Evolutionary conservation across 371 early-diverging fungal genomes (phyloP), one percentile per base, ranked within the genome.

Genomic region (Nematocida ironsii): DNA sequence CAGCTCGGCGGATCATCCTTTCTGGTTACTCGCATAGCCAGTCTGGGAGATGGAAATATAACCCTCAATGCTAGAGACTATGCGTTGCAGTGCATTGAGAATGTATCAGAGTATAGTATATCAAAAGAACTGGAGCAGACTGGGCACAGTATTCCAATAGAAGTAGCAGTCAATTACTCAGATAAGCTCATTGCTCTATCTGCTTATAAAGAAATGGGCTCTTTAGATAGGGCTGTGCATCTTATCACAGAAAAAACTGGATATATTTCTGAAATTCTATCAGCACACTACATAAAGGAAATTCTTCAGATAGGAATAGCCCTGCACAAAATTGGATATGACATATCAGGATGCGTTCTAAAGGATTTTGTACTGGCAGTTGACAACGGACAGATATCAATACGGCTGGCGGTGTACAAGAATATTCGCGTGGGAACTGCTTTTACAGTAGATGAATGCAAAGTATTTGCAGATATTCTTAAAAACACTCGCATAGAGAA

Each of bases 21-120:
- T 42, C 33, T 75, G 54, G 76, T 27, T 5, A 75, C 76, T 7
- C 11, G 76, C 18, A 75, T 75, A 44, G 69, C 76, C 45, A 66
- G 69, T 27, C 6, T 75, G 4, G 76, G 69, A 1, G 69, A 75
- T 54, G 76, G 76, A 18, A 66, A 75, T 68, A 44, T 75, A 13
- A 75, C 76, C 25, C 76, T 75, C n/a, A 75, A 75, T 75, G 76
- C 76, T 0, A 23, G 42, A 4, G 76, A 75, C 66, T 75, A 75
- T 68, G 69, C 44, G 11, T 44, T 75, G 42, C 75, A 42, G 20
- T 16, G 7, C 2, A 40, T 27, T 6, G 5, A 44, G 23, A 54
- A 58, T 57, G 40, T 48, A 16, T 72, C 58, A 60, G 68, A 66
- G 56, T 45, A 56, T 55, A 13, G 47, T 16, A 16, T 39, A 39